Base-by-base conservation (phyloP, 176 grass and related monocot species). In the Lolium perenne region DNA sequence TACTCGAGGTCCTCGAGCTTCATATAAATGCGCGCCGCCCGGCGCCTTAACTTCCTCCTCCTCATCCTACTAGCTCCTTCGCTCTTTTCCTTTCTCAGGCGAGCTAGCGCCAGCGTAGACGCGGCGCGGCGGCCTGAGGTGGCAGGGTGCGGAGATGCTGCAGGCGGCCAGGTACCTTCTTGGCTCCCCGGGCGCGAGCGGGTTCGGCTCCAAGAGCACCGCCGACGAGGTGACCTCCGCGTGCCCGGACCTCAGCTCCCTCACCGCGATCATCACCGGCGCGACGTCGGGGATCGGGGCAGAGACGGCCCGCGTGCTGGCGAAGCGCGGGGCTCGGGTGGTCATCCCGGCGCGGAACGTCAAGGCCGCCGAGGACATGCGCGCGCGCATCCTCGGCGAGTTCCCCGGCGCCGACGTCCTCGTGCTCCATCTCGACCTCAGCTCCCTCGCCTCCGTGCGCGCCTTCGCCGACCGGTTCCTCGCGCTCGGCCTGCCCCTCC, bases 211-310 rank as follows among this genome's bases (percentile, higher is more conserved):
- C 12, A 95, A 90, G 68, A 90, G 92, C 18, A 99, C 97, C 14
- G 92, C 90, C 3, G 93, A 99, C 41, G 90, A 94, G 0, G 92
- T 95, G 12, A 94, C 91, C 23, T 75, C 59, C 0, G 62, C 85
- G 0, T 88, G 81, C 47, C 76, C 82, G 3, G 85, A 88, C 83
- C 88, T 96, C 17, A 10, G 58, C 67, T 56, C 74, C 5, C 51
- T 92, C 53, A 99, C 92, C 0, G 92, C 94, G 56, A 88, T 99
- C 66, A 92, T 99, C 84, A 96, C 97, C 15, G 96, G 93, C 29
- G 97, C 97, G 6, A 99, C 97, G 45, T 99, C 97, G 11, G 97
- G 97, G 29, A 99, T 98, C 68, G 97, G 97, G 0, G 94, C 90
- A 0, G 97, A 98, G 88, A 98, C 94, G 55, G 97, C 97, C 53